Base-by-base conservation (phyloP, 1,139 yeast genomes). In the Arxiozyma slooffiae region DNA sequence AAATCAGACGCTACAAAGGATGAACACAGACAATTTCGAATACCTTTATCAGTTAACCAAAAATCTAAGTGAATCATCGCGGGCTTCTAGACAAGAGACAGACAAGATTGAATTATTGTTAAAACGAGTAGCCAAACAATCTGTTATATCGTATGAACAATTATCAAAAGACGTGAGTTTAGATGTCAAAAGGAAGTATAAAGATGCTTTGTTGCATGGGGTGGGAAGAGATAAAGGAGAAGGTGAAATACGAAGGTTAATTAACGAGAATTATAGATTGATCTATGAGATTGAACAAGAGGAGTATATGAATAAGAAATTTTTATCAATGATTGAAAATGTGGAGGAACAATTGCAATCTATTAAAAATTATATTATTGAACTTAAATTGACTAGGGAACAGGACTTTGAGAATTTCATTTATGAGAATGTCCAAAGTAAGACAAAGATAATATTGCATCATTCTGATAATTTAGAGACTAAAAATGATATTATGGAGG, bases 211-310 rank as follows among this genome's bases (percentile, higher is more conserved):
- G 2, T 3, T 4, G 1, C 23, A 2, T 30, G 36, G 6, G 14
- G n/a, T 2, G 6, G 7, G 14, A 2, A 16, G 3, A 11, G n/a
- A 30, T n/a, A 30, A 6, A 30, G 34, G 30, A 6, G 34, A 24
- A 22, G 38, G 38, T 24, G 56, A 57, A 38, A 50, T 46, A 17
- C 60, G 59, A 20, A 48, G 37, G 37, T 51, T 65, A 23, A 54
- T 61, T 4, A 48, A 49, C 37, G 66, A 62, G 42, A 65, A 65
- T 44, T 64, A 60, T 48, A 47, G 52, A 20, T 47, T 64, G 7
- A 48, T 65, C 7, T 61, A 63, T 45, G 57, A 60, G 42, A 63
- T 65, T 37, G 62, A 65, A 50, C 60, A 62, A 39, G 62, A 63
- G 42, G 67, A 63, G 43, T 64, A 61, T 48, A 49, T 64, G 34